These are phyloP conservation scores for Pseudonectria foliicola DNA, from an alignment of 2,329 filamentous ascomycete genomes.

Conservation along the genomic window DNA sequence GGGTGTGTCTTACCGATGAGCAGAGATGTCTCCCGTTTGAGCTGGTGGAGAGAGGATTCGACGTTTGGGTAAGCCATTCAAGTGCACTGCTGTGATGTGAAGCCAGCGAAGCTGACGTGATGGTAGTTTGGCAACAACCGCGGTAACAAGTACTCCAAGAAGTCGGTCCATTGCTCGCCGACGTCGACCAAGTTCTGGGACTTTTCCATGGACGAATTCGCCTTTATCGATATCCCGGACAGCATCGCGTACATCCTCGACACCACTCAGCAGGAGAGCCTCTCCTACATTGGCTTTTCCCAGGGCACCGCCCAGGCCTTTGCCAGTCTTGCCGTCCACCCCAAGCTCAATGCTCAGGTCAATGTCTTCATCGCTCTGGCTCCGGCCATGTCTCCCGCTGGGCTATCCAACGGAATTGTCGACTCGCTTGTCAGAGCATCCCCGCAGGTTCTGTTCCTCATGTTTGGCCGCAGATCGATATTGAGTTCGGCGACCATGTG, in stretches of 20 bases:
- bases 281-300: conserved; percentile 96
- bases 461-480: conserved; percentile 87
- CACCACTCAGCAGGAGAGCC: conserved; percentile 70
- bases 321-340: conserved; percentile 85
- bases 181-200: conserved; percentile 81
- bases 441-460: conserved; percentile 82
- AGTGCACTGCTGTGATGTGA: background rate
- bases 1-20: conserved; percentile 86
- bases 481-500: conserved; percentile 93
- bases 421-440: conserved; percentile 91
- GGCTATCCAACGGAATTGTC: conserved; percentile 81
- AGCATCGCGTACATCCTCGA: conserved; percentile 86
- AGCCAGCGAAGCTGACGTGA: conserved; percentile 17
- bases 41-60: conserved; percentile 83
- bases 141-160: conserved; percentile 99
- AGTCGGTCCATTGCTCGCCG: conserved; percentile 70
- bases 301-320: conserved; percentile 97
- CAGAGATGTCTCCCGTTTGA: conserved; percentile 82
- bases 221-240: conserved; percentile 94
- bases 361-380: conserved; percentile 95
- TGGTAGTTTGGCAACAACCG: conserved; percentile 84
- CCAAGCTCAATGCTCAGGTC: conserved; percentile 82
- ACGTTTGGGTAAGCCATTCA: conserved; percentile 69
- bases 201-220: conserved; percentile 97
- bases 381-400: conserved; percentile 92